Evolutionary conservation across 768 basidiomycete species (phyloP), one percentile per base, ranked within the genome.

Genomic region (Tricholoma matsutake): DNA sequence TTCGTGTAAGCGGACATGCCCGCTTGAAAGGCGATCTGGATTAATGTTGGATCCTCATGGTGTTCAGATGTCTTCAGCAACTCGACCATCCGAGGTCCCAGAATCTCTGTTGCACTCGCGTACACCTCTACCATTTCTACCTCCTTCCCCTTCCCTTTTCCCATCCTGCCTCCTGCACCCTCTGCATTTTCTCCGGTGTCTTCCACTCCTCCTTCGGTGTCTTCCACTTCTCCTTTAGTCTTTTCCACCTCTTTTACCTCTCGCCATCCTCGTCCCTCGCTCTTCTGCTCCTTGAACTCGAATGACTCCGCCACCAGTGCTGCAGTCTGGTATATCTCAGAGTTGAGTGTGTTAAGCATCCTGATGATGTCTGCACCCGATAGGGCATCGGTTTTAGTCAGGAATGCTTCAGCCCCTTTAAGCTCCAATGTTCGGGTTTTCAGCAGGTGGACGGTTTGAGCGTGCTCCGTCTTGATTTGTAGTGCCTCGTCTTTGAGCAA

Each of bases 301-400:
- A 79, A 78, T 1, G 74, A 54, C 52, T 83, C 82, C 1, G 82
- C 77, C 59, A 84, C 75, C 58, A 72, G 75, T 0, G 80, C 79
- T 2, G 82, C 79, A 14, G 76, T 76, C 64, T 85, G 81, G 32
- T 76, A 75, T 31, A 83, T 79, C 60, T 78, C 78, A 6, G 78
- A 68, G 54, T 84, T 81, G n/a, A 86, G 67, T 14, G 72, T 71
- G 52, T 78, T 75, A 13, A 85, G 69, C 64, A 80, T 75, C 2
- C 61, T 67, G 29, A 78, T 71, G 13, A 84, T 76, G 32, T 85
- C 81, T 18, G 74, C 72, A 3, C 75, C 77, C 3, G 83, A 78
- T 51, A 77, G 70, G 0, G 69, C 43, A 60, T 84, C 82, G 0
- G 75, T 76, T 16, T 74, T 79, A 1, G 75, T 73, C 51, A 81